These are phyloP conservation scores for Metarhizium rileyi DNA, from an alignment of 2,329 filamentous ascomycete genomes.

Conservation along the genomic window DNA sequence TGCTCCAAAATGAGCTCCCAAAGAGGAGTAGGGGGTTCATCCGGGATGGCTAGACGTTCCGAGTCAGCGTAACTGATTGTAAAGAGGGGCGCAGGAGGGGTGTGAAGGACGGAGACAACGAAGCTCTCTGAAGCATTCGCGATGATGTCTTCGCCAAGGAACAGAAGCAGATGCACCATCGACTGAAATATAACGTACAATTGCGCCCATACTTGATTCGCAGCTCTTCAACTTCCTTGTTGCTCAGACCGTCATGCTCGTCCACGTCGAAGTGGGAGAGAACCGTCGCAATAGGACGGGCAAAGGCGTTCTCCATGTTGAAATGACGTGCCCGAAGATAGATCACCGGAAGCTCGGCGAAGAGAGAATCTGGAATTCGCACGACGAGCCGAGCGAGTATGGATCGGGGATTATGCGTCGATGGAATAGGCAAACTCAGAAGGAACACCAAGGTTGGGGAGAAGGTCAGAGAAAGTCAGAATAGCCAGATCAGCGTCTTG, in stretches of 20 bases:
- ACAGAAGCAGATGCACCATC: not conserved
- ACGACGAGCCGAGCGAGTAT: constrained; percentile 6
- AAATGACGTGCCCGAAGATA: constrained; percentile 5
- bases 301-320: constrained; percentile 55
- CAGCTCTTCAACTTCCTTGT: constrained; percentile 46
- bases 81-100: not conserved
- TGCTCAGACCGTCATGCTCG: constrained; percentile 43
- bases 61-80: constrained; percentile 4
- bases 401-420: not conserved
- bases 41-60: constrained; percentile 43
- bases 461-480: not conserved
- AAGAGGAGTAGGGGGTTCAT: constrained; percentile 90
- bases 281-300: constrained; percentile 47
- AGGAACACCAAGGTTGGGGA: not conserved
- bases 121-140: not conserved
- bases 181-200: constrained; percentile 35
- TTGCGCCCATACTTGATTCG: constrained; percentile 56
- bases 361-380: not conserved
- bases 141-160: constrained; percentile 4
- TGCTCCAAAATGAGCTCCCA: constrained; percentile 97
- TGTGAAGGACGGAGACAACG: not conserved
- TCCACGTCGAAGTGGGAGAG: constrained; percentile 50
- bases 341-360: constrained; percentile 6
- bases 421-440: not conserved
- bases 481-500: constrained; percentile 7